Evolutionary conservation across 306 rosid species (phyloP).

Genomic region (Gastrolobium bilobum): DNA sequence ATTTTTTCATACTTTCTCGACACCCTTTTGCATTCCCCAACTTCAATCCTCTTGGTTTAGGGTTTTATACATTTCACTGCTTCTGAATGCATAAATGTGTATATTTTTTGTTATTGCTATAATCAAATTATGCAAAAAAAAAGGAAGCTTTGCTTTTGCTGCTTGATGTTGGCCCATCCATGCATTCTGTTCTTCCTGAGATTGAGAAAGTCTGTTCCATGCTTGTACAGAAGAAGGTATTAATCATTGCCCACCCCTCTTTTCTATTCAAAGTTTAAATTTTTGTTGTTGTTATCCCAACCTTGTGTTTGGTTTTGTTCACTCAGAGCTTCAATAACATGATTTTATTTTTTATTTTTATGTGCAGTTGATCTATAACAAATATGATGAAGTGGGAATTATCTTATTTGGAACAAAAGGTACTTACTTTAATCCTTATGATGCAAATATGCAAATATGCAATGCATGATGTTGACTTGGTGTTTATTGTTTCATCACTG

Average conservation of each 20-base stretch:
- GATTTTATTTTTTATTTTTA: background rate
- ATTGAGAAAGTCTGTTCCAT: slow-evolving; percentile 79
- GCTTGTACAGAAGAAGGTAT: slow-evolving; percentile 82
- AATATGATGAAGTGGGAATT: slow-evolving; percentile 78
- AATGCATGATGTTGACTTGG: slow-evolving; percentile 8
- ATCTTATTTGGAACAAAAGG: slow-evolving; percentile 88
- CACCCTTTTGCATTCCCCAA: background rate
- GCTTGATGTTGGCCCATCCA: slow-evolving; percentile 93
- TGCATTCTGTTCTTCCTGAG: slow-evolving; percentile 81
- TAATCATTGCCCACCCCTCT: background rate
- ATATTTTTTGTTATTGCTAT: slow-evolving; percentile 6
- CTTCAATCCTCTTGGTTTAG: slow-evolving; percentile 41
- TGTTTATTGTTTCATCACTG: slow-evolving; percentile 18
- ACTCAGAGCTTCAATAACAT: slow-evolving; percentile 4
- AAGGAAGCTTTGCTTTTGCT: slow-evolving; percentile 82
- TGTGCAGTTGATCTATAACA: slow-evolving; percentile 73
- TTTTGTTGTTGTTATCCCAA: background rate
- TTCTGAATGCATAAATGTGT: background rate
- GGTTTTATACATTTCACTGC: slow-evolving; percentile 30
- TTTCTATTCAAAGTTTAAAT: background rate
- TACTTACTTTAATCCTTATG: slow-evolving; percentile 42
- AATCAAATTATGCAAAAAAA: slow-evolving; percentile 26
- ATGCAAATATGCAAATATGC: background rate
- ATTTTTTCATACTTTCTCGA: background rate
- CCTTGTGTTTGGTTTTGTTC: background rate